These are phyloP conservation scores for Acacia pycnantha DNA, from an alignment of 331 rosid genomes.

Conservation along the genomic window DNA sequence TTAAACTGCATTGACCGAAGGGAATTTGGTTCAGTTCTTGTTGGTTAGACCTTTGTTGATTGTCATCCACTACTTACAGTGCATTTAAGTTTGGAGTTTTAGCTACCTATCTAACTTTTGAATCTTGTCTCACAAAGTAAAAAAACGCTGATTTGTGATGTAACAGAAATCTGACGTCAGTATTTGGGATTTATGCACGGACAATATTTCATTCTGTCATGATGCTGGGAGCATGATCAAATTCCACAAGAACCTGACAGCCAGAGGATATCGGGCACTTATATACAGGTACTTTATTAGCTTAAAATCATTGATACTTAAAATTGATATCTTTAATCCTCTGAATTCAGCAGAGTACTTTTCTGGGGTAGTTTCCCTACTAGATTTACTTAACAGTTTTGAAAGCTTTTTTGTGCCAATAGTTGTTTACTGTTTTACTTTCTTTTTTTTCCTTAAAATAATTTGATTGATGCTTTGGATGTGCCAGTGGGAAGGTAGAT, in stretches of 20 bases:
- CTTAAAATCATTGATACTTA: neutral
- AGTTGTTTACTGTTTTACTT: neutral
- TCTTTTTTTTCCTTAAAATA: too few species aligned
- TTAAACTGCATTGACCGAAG: neutral
- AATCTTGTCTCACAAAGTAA: neutral
- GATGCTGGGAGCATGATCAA: slow-evolving; percentile 94
- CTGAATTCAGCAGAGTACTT: neutral
- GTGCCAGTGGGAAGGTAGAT: too few species aligned
- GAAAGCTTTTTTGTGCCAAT: neutral
- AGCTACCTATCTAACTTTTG: neutral
- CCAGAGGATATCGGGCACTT: slow-evolving; percentile 77
- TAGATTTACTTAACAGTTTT: neutral
- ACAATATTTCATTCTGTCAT: slow-evolving; percentile 34
- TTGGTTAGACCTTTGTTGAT: neutral
- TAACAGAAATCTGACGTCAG: slow-evolving; percentile 46
- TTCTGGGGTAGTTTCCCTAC: neutral
- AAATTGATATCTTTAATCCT: neutral
- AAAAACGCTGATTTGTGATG: slow-evolving; percentile 14
- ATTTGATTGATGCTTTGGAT: too few species aligned
- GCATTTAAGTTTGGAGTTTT: neutral
- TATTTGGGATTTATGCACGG: slow-evolving; percentile 73
- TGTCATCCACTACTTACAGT: neutral
- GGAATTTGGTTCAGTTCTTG: neutral
- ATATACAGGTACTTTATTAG: slow-evolving; percentile 64
- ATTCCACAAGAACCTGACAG: slow-evolving; percentile 80